A percentile compares a stretch with the other conserved stretches of the same genome.
phyloP scores from a whole-genome alignment of 495 filamentous ascomycete species.

The Chaetomidium leptoderma region DNA sequence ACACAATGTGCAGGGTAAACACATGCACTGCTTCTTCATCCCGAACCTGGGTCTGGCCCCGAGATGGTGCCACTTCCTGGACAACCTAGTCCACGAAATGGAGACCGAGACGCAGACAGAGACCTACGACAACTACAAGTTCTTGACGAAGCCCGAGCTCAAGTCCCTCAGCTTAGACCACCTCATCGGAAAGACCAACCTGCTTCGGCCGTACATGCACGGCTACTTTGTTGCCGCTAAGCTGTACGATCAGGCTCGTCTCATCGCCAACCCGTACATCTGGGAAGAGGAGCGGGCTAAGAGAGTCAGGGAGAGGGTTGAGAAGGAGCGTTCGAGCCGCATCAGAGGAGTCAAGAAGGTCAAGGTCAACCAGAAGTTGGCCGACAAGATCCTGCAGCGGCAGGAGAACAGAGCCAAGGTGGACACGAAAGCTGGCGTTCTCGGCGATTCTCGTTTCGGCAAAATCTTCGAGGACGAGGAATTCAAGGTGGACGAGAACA shows the following conservation, averaged over 20 bases:
- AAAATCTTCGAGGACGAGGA: constrained; percentile 88
- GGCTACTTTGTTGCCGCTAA: constrained; percentile 93
- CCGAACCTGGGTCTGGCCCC: constrained; percentile 83
- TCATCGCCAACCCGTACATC: constrained; percentile 87
- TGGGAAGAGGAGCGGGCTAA: constrained; percentile 87
- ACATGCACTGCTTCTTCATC: constrained; percentile 88
- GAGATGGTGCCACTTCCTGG: constrained; percentile 92
- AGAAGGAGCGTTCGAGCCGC: constrained; percentile 85
- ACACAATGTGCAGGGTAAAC: constrained; percentile 25
- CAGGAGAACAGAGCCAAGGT: constrained; percentile 77
- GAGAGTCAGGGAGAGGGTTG: constrained; percentile 83
- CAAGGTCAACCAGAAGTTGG: constrained; percentile 79
- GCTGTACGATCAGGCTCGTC: constrained; percentile 86
- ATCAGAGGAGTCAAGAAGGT: constrained; percentile 92
- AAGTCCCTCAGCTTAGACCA: constrained; percentile 76
- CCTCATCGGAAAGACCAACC: constrained; percentile 76
- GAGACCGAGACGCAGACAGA: constrained; percentile 68
- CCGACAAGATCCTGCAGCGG: constrained; percentile 72
- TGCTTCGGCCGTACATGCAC: constrained; percentile 95
- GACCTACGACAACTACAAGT: constrained; percentile 98
- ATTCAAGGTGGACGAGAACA: constrained; percentile 88
- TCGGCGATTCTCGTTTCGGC: constrained; percentile 81
- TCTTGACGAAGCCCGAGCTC: constrained; percentile 82
- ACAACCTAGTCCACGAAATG: constrained; percentile 98
- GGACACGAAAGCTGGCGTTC: constrained; percentile 55